A percentile compares a stretch with the other conserved stretches of the same genome.
These are phyloP conservation scores for Metarhizium humberi DNA, from an alignment of 2,329 filamentous ascomycete species.

Conservation along the genomic window DNA sequence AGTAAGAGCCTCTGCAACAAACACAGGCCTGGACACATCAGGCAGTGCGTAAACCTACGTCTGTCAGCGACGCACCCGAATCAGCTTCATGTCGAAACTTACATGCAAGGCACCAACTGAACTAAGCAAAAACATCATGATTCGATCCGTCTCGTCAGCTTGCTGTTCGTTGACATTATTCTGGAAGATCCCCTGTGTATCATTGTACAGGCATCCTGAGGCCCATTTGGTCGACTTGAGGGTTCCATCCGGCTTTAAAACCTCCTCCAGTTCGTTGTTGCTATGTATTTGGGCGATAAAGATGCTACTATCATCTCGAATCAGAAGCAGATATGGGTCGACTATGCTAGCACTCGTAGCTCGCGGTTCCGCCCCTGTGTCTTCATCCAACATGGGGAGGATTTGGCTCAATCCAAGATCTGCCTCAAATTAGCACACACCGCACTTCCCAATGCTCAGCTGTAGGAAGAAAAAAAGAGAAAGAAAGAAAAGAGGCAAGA, in stretches of 20 bases:
- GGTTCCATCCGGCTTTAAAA: constrained; percentile 52
- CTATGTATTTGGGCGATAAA: constrained; percentile 68
- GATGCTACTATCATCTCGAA: constrained; percentile 75
- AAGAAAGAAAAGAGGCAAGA: too few species aligned
- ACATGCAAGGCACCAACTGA: constrained; percentile 67
- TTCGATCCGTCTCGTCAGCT: constrained; percentile 33
- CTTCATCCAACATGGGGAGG: constrained; percentile 84
- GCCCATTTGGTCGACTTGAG: constrained; percentile 62
- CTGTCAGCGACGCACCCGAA: background rate
- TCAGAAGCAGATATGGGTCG: constrained; percentile 75
- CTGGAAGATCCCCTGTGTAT: constrained; percentile 48
- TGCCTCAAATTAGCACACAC: constrained; percentile 24
- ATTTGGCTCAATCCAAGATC: constrained; percentile 87
- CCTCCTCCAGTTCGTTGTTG: constrained; percentile 76
- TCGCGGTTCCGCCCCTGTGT: constrained; percentile 70
- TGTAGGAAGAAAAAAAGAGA: background rate
- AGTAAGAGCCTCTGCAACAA: constrained; percentile 65
- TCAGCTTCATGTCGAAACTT: constrained; percentile 22
- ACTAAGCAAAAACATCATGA: constrained; percentile 70
- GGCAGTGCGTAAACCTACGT: constrained; percentile 66
- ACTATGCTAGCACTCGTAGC: constrained; percentile 74
- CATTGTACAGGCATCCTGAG: constrained; percentile 75
- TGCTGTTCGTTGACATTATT: constrained; percentile 28
- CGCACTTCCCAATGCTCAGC: background rate
- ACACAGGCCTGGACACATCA: constrained; percentile 61